Base-by-base conservation (phyloP, 768 basidiomycete genomes). In the Clathrus columnatus region DNA sequence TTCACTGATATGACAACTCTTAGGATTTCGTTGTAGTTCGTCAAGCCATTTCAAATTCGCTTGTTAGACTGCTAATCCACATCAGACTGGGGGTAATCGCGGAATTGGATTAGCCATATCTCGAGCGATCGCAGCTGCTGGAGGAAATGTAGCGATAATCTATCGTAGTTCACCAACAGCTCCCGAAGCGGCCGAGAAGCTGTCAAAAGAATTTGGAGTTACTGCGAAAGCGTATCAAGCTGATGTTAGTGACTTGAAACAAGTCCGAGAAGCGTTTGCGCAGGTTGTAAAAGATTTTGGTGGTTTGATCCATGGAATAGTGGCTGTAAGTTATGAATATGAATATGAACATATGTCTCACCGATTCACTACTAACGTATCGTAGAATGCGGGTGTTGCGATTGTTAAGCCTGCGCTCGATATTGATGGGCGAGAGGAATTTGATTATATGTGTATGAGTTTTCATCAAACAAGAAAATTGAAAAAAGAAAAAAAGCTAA, bases 31-130 rank as follows among this genome's bases (percentile, higher is more conserved):
- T 54, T 14, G 52, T 54, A 26, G 52, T 54, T 20, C 41, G 36
- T 46, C 20, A 8, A 10, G n/a, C 17, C 16, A 45, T 46, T 14
- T 51, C 18, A 7, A 42, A 10, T 41, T 11, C 18, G 43, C 7
- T 16, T 17, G 11, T 17, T 24, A n/a, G 23, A 20, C 16, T 46
- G 20, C 11, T 17, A 45, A 14, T 8, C 21, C 44, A 45, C 24
- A 20, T 45, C 29, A 54, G 52, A 54, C 52, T 23, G 52, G 52
- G 7, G 52, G 52, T 7, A 54, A 54, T 26, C 41, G 52, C 8
- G 52, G 52, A n/a, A 54, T 54, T 24, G 52, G 52, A 7, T 30
- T 54, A 8, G 52, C 52, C 18, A 54, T 54, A 45, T 54, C 52
- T 24, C 52, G 52, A 24, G 52, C 52, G 8, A 44, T 54, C 16